Conservation (phyloP, 2,329 filamentous ascomycete genomes). For the Colletotrichum salicis region DNA sequence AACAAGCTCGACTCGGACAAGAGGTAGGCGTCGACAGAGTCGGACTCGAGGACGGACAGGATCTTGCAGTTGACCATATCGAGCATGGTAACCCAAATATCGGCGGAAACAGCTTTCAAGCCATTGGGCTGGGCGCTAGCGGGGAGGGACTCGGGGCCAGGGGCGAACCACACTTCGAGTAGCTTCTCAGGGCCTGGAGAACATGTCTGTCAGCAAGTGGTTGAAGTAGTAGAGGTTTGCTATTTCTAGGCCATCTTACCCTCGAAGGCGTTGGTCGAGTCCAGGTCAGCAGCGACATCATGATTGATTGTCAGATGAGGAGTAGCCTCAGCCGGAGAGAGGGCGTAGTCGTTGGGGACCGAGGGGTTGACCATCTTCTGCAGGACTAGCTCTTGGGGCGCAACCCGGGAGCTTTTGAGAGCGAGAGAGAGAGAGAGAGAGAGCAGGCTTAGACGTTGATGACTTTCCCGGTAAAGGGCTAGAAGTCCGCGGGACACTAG, state of each 20-base stretch:
- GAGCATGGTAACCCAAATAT: conserved; percentile 95
- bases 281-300: conserved; percentile 90
- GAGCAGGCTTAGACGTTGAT: conserved; percentile 26
- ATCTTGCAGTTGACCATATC: conserved; percentile 99
- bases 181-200: conserved; percentile 88
- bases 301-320: conserved; percentile 97
- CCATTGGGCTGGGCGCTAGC: conserved; percentile 77
- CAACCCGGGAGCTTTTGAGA: conserved; percentile 36
- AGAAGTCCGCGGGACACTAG: conserved; percentile 88
- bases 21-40: conserved; percentile 94
- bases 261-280: conserved; percentile 97
- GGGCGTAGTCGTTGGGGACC: conserved; percentile 83
- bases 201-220: conserved; percentile 18
- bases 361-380: conserved; percentile 80
- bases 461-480: conserved; percentile 41
- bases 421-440: too few species aligned
- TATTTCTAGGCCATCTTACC: conserved; percentile 58
- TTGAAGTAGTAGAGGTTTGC: background rate
- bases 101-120: conserved; percentile 84
- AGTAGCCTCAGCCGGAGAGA: conserved; percentile 83
- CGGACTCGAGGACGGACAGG: conserved; percentile 90
- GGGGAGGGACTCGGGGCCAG: conserved; percentile 79
- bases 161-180: conserved; percentile 97
- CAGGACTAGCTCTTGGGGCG: conserved; percentile 28
- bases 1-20: conserved; percentile 99